Conservation (phyloP, 306 rosid species). For the Lathyrus oleraceus region DNA sequence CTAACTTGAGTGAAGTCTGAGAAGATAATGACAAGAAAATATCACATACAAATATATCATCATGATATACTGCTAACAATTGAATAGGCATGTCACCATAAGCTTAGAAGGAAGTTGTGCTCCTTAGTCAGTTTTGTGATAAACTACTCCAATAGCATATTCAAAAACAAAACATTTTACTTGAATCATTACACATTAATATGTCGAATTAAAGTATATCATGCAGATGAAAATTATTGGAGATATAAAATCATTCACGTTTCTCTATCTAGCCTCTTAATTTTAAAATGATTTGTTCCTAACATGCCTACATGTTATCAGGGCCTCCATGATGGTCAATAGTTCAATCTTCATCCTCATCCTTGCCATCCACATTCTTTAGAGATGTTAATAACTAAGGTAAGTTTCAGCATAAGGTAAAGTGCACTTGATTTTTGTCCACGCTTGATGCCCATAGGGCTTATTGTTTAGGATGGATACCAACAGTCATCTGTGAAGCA, state of each 20-base stretch:
- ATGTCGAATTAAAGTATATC: constrained; percentile 5
- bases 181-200: constrained; percentile 4
- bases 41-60: constrained; percentile 33
- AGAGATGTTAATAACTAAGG: neutral
- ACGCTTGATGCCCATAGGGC: neutral
- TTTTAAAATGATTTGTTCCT: constrained; percentile 11
- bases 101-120: constrained; percentile 25
- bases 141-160: constrained; percentile 32
- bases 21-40: constrained; percentile 37
- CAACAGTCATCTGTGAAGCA: neutral
- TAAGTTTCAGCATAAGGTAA: constrained; percentile 16
- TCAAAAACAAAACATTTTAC: constrained; percentile 22
- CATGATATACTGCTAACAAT: constrained; percentile 24
- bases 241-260: neutral
- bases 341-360: constrained; percentile 8
- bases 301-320: constrained; percentile 2
- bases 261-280: constrained; percentile 11
- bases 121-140: constrained; percentile 29
- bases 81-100: constrained; percentile 32
- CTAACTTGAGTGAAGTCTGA: constrained; percentile 57
- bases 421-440: constrained; percentile 6
- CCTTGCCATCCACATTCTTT: constrained; percentile 18
- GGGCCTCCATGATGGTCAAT: neutral
- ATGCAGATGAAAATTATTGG: constrained; percentile 1
- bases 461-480: neutral